A percentile compares a stretch with the other conserved stretches of the same genome.
Evolutionary conservation across 176 grass and related monocot species (phyloP).

Genomic region (Lolium multiflorum): DNA sequence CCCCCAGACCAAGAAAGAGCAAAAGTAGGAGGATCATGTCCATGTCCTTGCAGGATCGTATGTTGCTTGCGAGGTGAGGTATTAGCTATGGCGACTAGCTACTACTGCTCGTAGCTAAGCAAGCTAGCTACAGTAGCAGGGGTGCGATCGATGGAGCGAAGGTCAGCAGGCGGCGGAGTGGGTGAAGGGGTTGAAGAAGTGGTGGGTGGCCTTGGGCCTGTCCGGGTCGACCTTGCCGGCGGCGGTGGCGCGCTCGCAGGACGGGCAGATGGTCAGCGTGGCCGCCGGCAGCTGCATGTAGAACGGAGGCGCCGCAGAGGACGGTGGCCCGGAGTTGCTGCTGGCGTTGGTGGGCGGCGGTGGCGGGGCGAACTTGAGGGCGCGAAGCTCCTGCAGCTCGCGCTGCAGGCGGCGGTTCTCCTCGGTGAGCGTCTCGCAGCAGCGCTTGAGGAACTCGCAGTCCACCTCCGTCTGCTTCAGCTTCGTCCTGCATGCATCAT

Average conservation of each 20-base stretch:
- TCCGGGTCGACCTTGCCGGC: constrained; percentile 46
- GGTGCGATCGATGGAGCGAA: neutral
- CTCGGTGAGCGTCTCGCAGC: constrained; percentile 85
- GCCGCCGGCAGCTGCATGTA: constrained; percentile 83
- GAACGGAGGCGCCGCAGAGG: constrained; percentile 33
- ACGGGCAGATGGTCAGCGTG: constrained; percentile 78
- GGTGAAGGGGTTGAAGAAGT: constrained; percentile 94
- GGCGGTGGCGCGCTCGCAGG: constrained; percentile 66
- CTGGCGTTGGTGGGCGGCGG: neutral
- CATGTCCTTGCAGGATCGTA: constrained; percentile 10
- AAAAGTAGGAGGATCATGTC: constrained; percentile 8
- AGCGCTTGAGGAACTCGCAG: constrained; percentile 86
- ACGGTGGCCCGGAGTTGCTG: neutral
- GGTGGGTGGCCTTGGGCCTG: constrained; percentile 58
- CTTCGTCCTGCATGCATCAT: constrained; percentile 79
- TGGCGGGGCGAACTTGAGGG: constrained; percentile 58
- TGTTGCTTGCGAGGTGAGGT: constrained; percentile 50
- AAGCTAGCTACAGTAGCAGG: neutral
- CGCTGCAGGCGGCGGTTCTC: constrained; percentile 89
- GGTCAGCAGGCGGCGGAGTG: constrained; percentile 82
- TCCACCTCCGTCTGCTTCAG: constrained; percentile 98
- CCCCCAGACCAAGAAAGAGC: constrained; percentile 41
- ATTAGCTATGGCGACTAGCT: constrained; percentile 5
- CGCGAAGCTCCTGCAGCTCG: constrained; percentile 79
- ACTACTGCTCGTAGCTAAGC: neutral